phyloP scores from a whole-genome alignment of 768 basidiomycete species.

The Lactarius evosmus region DNA sequence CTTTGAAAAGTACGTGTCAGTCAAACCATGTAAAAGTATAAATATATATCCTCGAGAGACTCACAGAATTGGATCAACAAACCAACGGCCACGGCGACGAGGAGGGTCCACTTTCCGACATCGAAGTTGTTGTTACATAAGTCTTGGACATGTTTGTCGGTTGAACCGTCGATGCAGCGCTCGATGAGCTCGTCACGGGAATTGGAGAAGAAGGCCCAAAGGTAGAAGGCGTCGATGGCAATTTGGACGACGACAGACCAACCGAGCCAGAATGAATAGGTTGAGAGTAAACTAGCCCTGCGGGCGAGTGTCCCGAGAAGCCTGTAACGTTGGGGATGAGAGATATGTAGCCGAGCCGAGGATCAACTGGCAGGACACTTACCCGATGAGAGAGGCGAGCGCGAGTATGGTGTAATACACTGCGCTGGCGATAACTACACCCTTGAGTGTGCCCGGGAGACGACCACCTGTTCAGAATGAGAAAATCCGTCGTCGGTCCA shows the following conservation, averaged over 20 bases:
- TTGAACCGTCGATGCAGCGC: conserved; percentile 24
- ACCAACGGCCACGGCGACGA: not conserved
- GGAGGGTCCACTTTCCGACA: conserved; percentile 2
- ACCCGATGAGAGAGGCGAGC: conserved; percentile 23
- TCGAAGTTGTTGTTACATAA: conserved; percentile 13
- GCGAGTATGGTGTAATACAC: conserved; percentile 10
- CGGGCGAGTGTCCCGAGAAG: conserved; percentile 23
- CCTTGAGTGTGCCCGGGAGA: conserved; percentile 5
- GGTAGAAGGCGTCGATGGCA: not conserved
- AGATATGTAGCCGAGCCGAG: not conserved
- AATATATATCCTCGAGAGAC: not conserved
- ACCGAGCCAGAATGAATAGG: conserved; percentile 17
- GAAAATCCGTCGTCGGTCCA: not conserved
- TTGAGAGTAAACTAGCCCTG: conserved; percentile 16
- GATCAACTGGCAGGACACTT: not conserved
- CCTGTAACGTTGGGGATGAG: not conserved
- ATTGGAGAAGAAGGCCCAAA: conserved; percentile 15
- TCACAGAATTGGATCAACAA: conserved; percentile 21
- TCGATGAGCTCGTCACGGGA: conserved; percentile 11
- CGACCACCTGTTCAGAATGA: conserved; percentile 7
- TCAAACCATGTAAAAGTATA: not conserved
- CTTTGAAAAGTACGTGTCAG: conserved; percentile 2
- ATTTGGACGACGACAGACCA: conserved; percentile 15
- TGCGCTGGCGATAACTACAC: not conserved
- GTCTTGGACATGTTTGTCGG: not conserved